Percentiles rank a stretch among this genome's conserved stretches.
Evolutionary conservation across 176 grass and related monocot species (phyloP).

Genomic region (Cenchrus americanus): DNA sequence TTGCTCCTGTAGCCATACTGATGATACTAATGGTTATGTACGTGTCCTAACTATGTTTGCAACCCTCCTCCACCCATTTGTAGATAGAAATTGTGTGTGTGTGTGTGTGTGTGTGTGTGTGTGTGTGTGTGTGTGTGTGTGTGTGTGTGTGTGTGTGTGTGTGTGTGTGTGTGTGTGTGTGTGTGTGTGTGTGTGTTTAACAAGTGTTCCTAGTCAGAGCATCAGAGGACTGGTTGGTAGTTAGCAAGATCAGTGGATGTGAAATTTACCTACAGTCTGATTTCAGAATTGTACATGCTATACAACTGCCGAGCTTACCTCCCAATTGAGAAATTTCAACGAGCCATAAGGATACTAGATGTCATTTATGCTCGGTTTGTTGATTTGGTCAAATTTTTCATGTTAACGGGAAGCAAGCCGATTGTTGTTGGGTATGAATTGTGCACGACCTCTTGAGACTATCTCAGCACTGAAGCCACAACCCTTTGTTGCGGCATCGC

Average conservation of each 20-base stretch:
- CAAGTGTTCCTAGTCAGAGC: neutral
- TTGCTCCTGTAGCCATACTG: too few species aligned
- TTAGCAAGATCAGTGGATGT: neutral
- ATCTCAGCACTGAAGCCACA: slow-evolving; percentile 51
- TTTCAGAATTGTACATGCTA: neutral
- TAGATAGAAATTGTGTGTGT: too few species aligned
- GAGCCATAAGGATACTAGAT: neutral
- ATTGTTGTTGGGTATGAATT: slow-evolving; percentile 80
- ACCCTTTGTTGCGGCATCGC: slow-evolving; percentile 41
- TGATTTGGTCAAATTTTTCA: slow-evolving; percentile 3
- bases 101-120: too few species aligned
- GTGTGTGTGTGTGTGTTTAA: neutral
- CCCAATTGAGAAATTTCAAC: neutral
- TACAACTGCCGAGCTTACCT: neutral
- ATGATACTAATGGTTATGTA: too few species aligned
- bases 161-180: too few species aligned
- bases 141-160: too few species aligned
- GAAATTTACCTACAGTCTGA: neutral
- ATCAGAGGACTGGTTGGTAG: neutral
- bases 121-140: too few species aligned
- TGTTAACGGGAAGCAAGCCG: slow-evolving; percentile 76
- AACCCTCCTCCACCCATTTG: too few species aligned
- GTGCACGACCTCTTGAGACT: slow-evolving; percentile 59
- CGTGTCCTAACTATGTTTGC: too few species aligned
- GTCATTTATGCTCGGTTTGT: neutral